Evolutionary conservation across 768 basidiomycete genomes (phyloP), one percentile per base, ranked within the genome.

Genomic region (Xerocomellus intermedius): DNA sequence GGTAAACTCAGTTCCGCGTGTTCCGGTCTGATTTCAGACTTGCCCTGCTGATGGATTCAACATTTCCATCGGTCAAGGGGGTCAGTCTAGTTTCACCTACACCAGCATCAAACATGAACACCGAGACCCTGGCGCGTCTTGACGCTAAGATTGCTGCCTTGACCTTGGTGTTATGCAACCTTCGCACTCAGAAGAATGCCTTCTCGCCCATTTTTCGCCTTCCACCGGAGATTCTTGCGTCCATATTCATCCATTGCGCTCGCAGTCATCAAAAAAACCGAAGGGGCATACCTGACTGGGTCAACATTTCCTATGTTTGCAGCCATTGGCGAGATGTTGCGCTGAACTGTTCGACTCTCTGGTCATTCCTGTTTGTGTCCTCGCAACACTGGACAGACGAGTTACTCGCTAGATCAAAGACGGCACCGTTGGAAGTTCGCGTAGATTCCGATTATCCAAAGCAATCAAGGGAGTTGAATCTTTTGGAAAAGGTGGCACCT

Each of bases 391-490:
- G 75, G 74, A 72, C 71, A 17, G 67, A 73, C 50, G 77, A 76
- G 59, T 75, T 81, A 70, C 55, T 82, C 24, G 64, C 61, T 35
- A 71, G 79, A 21, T 82, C 80, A 4, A 79, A 77, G 59, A 73
- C 65, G 64, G 73, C 72, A 16, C 68, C 72, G 32, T 42, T 69
- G 39, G 54, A 54, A 33, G 46, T 69, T 30, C n/a, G 48, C 36
- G 28, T 48, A 4, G 63, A 67, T 64, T 76, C 22, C 53, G 64
- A 42, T 54, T 77, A 48, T 68, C 63, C 48, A 21, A 53, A 67
- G 61, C 26, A 58, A 59, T 54, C 42, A 68, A 41, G 52, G 61
- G 32, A 69, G 61, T 53, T 50, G 63, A 8, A 68, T 67, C 14
- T 73, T 65, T 10, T 77, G 26, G 65, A 65, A 35, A 65, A 63